Evolutionary conservation across 208 protist genomes (phyloP).

Genomic region (Crithidia acanthocephali): DNA sequence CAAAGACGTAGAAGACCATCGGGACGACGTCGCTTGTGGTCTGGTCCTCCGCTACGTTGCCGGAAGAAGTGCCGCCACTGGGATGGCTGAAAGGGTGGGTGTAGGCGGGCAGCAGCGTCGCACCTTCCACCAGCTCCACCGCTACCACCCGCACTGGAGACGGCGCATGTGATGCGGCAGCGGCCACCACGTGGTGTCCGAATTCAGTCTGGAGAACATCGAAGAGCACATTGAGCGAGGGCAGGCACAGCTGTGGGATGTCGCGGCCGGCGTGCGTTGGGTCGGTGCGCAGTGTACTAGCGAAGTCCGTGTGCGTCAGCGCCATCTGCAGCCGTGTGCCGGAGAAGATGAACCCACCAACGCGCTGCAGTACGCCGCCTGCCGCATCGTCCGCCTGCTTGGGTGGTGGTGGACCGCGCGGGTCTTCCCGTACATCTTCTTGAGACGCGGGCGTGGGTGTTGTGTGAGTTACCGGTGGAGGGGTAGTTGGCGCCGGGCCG

Average conservation of each 20-base stretch:
- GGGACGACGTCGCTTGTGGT: background rate
- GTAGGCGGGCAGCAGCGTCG: conserved; percentile 44
- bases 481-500: background rate
- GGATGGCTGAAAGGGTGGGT: conserved; percentile 33
- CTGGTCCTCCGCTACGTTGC: too few species aligned
- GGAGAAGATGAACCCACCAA: conserved; percentile 54
- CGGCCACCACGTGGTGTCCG: background rate
- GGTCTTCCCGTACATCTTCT: background rate
- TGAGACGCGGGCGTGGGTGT: background rate
- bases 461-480: background rate
- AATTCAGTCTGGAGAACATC: conserved; percentile 33
- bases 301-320: conserved; percentile 28
- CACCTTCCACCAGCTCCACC: conserved; percentile 68
- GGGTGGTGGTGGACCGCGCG: background rate
- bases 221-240: conserved; percentile 45
- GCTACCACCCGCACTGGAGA: conserved; percentile 41
- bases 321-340: conserved; percentile 55
- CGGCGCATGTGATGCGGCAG: background rate
- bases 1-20: conserved; percentile 75
- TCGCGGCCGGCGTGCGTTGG: conserved; percentile 40
- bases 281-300: conserved; percentile 40
- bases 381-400: background rate
- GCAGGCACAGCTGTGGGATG: conserved; percentile 43
- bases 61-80: too few species aligned
- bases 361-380: conserved; percentile 2